Percentiles rank a stretch among this genome's conserved stretches.
Evolutionary conservation across 129 eudicot species (phyloP).

Genomic region (Flaveria sonorensis): DNA sequence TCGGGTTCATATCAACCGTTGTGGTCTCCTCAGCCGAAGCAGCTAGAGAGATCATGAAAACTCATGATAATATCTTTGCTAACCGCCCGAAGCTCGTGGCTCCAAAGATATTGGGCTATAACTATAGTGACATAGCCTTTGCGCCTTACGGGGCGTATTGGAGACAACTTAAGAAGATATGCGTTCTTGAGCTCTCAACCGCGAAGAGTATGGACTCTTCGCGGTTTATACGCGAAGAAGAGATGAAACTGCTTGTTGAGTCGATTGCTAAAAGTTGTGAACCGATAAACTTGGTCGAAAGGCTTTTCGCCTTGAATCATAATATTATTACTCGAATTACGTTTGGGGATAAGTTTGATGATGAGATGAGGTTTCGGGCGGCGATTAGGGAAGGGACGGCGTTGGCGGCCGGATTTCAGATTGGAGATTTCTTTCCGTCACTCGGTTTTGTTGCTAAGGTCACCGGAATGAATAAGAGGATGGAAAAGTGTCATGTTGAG

Average conservation of each 20-base stretch:
- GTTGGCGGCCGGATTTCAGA: constrained; percentile 31
- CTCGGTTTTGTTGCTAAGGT: constrained; percentile 32
- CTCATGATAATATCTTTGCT: constrained; percentile 28
- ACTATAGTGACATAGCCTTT: constrained; percentile 30
- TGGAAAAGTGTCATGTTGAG: constrained; percentile 29
- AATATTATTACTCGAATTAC: constrained; percentile 25
- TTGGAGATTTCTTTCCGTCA: constrained; percentile 35
- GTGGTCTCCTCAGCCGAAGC: constrained; percentile 37
- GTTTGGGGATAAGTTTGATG: constrained; percentile 28
- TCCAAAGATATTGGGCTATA: constrained; percentile 25
- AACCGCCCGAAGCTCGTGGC: constrained; percentile 35
- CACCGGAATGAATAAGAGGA: constrained; percentile 25
- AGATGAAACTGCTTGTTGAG: constrained; percentile 6
- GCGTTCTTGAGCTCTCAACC: constrained; percentile 28
- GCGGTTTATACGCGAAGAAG: constrained; percentile 31
- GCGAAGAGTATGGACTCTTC: constrained; percentile 24
- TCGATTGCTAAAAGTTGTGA: not conserved
- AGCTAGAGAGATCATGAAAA: constrained; percentile 37
- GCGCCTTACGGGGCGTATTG: constrained; percentile 40
- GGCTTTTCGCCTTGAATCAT: constrained; percentile 31
- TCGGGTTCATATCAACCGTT: constrained; percentile 34
- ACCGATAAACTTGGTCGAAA: constrained; percentile 23
- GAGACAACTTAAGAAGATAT: constrained; percentile 38
- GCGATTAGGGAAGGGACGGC: constrained; percentile 18
- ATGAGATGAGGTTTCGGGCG: constrained; percentile 22